Conservation (phyloP, 306 rosid genomes). For the Biancaea sappan region DNA sequence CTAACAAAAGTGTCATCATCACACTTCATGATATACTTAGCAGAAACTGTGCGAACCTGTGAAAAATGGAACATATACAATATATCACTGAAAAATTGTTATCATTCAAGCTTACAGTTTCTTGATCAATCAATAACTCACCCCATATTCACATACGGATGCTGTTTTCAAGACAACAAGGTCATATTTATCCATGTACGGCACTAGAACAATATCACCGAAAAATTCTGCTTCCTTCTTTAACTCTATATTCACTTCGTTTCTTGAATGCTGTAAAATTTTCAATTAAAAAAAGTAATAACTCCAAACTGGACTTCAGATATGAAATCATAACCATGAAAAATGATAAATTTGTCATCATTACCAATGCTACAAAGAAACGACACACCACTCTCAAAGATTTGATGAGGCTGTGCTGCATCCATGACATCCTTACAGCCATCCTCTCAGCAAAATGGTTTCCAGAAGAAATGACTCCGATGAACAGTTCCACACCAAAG, state of each 20-base stretch:
- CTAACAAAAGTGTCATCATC: slow-evolving; percentile 92
- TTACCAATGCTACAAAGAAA: slow-evolving; percentile 87
- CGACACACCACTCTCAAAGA: slow-evolving; percentile 74
- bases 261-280: slow-evolving; percentile 62
- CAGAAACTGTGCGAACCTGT: slow-evolving; percentile 69
- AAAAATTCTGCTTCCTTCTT: slow-evolving; percentile 89
- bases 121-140: slow-evolving; percentile 44
- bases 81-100: background rate
- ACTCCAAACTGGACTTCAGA: background rate
- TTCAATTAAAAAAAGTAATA: slow-evolving; percentile 33
- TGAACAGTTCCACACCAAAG: slow-evolving; percentile 59
- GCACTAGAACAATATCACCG: slow-evolving; percentile 87
- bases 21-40: slow-evolving; percentile 83
- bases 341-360: background rate
- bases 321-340: slow-evolving; percentile 7
- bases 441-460: slow-evolving; percentile 92
- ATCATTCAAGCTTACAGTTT: background rate
- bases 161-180: slow-evolving; percentile 90
- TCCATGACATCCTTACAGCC: slow-evolving; percentile 96
- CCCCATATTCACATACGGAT: slow-evolving; percentile 94
- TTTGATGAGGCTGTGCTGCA: slow-evolving; percentile 73
- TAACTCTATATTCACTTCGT: slow-evolving; percentile 71
- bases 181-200: slow-evolving; percentile 87
- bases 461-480: slow-evolving; percentile 91
- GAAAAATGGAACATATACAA: slow-evolving; percentile 20